A percentile compares a stretch with the other conserved stretches of the same genome.
Evolutionary conservation across 176 grass and related monocot species (phyloP).

Genomic region (Triticum urartu): DNA sequence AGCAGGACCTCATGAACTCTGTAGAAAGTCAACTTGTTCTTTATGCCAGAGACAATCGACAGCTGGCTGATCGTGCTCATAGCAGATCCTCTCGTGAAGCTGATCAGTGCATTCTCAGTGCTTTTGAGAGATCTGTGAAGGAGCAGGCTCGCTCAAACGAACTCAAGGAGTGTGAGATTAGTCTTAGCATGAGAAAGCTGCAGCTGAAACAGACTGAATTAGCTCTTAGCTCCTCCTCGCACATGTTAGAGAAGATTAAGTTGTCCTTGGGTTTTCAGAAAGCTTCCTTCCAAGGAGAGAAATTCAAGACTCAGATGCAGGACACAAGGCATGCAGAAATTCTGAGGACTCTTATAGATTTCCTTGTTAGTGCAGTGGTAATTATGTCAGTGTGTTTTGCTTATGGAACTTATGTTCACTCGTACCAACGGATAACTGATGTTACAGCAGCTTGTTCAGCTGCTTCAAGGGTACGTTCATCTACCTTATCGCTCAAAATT

Average conservation of each 20-base stretch:
- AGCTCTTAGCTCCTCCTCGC: slow-evolving; percentile 58
- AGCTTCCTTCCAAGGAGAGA: slow-evolving; percentile 77
- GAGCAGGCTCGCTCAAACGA: slow-evolving; percentile 78
- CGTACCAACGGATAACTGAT: slow-evolving; percentile 78
- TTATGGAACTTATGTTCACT: slow-evolving; percentile 75
- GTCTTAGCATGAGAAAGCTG: slow-evolving; percentile 73
- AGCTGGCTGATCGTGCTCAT: slow-evolving; percentile 37
- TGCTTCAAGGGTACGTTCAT: slow-evolving; percentile 50
- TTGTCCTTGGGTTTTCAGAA: slow-evolving; percentile 81
- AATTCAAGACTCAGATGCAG: slow-evolving; percentile 74
- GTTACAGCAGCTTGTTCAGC: slow-evolving; percentile 56
- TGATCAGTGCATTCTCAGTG: slow-evolving; percentile 51
- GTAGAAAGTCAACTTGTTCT: slow-evolving; percentile 45
- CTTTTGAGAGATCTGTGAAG: slow-evolving; percentile 71
- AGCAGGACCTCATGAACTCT: slow-evolving; percentile 16
- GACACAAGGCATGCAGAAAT: slow-evolving; percentile 65
- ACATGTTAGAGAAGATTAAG: slow-evolving; percentile 80
- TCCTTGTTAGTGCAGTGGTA: slow-evolving; percentile 79
- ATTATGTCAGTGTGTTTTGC: slow-evolving; percentile 74
- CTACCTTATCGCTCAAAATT: neutral
- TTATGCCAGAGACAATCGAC: slow-evolving; percentile 43
- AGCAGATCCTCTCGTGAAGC: slow-evolving; percentile 29
- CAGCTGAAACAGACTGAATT: slow-evolving; percentile 77
- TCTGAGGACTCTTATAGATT: slow-evolving; percentile 69
- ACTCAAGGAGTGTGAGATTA: slow-evolving; percentile 85